Percentiles rank a stretch among this genome's conserved stretches.
Evolutionary conservation across 2,329 filamentous ascomycete species (phyloP).

Genomic region (Nigrospora osmanthi): DNA sequence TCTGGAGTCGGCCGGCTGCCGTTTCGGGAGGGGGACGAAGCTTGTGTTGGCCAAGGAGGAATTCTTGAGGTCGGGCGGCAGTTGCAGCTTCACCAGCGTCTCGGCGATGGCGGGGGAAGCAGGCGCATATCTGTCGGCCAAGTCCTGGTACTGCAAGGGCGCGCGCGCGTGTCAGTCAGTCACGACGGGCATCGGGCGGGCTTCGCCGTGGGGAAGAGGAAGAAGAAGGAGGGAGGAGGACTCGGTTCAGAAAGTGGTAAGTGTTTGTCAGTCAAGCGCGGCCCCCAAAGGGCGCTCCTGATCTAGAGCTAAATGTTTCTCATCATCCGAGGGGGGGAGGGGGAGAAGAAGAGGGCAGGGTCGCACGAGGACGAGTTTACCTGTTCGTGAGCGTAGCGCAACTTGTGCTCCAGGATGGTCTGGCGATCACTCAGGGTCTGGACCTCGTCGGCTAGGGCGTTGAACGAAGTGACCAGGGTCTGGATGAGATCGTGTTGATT

Average conservation of each 20-base stretch:
- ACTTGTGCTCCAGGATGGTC: constrained; percentile 58
- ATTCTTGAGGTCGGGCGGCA: constrained; percentile 44
- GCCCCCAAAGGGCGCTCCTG: constrained; percentile 54
- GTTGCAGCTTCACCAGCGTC: constrained; percentile 58
- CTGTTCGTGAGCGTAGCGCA: constrained; percentile 59
- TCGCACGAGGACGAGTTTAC: constrained; percentile 32
- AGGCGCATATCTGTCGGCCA: constrained; percentile 62
- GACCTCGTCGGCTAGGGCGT: constrained; percentile 56
- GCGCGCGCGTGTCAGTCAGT: constrained; percentile 10
- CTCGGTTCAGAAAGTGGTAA: constrained; percentile 19
- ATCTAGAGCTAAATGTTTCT: constrained; percentile 71
- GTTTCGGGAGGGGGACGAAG: constrained; percentile 47
- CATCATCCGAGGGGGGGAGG: constrained; percentile 27
- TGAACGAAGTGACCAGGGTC: constrained; percentile 57
- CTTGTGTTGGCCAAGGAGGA: constrained; percentile 38
- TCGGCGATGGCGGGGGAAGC: constrained; percentile 58
- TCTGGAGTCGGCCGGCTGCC: constrained; percentile 35
- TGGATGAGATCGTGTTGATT: constrained; percentile 37
- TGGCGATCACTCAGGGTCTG: constrained; percentile 56
- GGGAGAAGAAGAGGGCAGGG: background rate
- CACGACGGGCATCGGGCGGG: background rate
- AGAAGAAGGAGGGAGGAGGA: background rate
- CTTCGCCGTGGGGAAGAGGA: background rate
- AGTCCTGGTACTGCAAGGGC: constrained; percentile 48
- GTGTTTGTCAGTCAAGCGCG: constrained; percentile 52